Evolutionary conservation across 805 yeast genomes (phyloP), one percentile per base, ranked within the genome.

Genomic region (Wickerhamiella kurtzmanii): DNA sequence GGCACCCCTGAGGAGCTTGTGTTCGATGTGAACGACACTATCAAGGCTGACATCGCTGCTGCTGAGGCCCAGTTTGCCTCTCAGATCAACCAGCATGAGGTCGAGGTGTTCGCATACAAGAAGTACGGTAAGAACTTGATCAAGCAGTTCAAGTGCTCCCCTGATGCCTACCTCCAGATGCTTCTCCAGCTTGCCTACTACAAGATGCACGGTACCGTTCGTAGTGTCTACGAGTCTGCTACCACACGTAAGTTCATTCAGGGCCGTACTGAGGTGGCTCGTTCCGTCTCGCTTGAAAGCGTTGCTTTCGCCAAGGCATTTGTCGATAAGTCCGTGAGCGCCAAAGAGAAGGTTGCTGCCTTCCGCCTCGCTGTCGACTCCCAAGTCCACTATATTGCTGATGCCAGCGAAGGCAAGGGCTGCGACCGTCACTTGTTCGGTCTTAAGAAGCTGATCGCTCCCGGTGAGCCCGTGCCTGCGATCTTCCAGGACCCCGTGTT

Each of bases 201-300:
- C 71, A 87, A 86, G 66, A 71, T 79, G 66, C 73, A 84, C 37
- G 94, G 95, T 19, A 75, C 73, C 46, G 71, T 77, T 46, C 75
- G 89, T 60, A 96, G 96, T 53, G 89, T 96, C 11, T 89, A 89
- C 66, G 98, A 89, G 66, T 80, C 95, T 44, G 96, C 96, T 2
- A 85, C 97, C 18, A 89, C 96, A 1, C 78, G 97, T 65, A 80
- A 77, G 62, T 89, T 73, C 65, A 81, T 77, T 60, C 79, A 76
- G 59, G 98, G 98, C 47, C 77, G 98, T 64, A 89, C 97, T 6
- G 98, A 89, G 66, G 82, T 96, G 20, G 86, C 92, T 51, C 76
- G 98, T 59, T 69, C 86, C 3, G 95, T 85, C 9, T 79, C 95
- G 6, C 61, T 62, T 44, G 94, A 82, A 60, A 74, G 86, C 21